Evolutionary conservation across 2,329 filamentous ascomycete genomes (phyloP).

Genomic region (Nigrograna mackinnonii): DNA sequence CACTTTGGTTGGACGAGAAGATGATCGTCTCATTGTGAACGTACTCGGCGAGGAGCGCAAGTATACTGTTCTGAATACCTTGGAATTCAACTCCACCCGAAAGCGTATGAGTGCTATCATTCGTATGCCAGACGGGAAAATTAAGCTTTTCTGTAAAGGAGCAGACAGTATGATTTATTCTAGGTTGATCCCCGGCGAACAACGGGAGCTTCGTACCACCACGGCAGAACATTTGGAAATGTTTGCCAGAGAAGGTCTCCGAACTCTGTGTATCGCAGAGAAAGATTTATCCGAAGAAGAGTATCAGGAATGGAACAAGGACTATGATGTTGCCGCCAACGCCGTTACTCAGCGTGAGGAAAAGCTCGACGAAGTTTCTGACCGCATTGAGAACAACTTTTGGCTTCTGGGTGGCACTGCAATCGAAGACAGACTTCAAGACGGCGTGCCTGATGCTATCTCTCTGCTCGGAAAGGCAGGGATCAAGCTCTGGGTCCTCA

Average conservation of each 20-base stretch:
- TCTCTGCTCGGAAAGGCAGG: constrained; percentile 87
- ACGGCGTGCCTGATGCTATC: constrained; percentile 96
- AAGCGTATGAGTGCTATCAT: constrained; percentile 99
- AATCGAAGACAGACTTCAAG: constrained; percentile 95
- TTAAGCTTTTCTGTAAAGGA: constrained; percentile 94
- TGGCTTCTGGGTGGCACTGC: constrained; percentile 90
- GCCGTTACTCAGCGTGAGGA: constrained; percentile 87
- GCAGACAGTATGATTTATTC: constrained; percentile 98
- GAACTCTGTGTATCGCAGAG: constrained; percentile 92
- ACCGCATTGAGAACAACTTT: constrained; percentile 87
- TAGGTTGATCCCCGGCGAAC: constrained; percentile 81
- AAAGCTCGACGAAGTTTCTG: constrained; percentile 86
- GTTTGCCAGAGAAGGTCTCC: constrained; percentile 92
- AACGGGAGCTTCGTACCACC: constrained; percentile 76
- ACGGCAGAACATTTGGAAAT: constrained; percentile 96
- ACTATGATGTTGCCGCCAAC: constrained; percentile 85
- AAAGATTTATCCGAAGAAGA: constrained; percentile 79
- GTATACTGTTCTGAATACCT: constrained; percentile 88
- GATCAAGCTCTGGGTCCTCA: constrained; percentile 98
- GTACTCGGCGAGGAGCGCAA: constrained; percentile 82
- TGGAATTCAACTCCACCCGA: constrained; percentile 95
- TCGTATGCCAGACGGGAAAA: constrained; percentile 87
- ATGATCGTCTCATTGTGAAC: constrained; percentile 83
- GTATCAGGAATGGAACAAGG: constrained; percentile 81
- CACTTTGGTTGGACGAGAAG: constrained; percentile 79